These are phyloP conservation scores for Trichomonascaceae sp. DNA, from an alignment of 1,139 yeast genomes.

Conservation along the genomic window DNA sequence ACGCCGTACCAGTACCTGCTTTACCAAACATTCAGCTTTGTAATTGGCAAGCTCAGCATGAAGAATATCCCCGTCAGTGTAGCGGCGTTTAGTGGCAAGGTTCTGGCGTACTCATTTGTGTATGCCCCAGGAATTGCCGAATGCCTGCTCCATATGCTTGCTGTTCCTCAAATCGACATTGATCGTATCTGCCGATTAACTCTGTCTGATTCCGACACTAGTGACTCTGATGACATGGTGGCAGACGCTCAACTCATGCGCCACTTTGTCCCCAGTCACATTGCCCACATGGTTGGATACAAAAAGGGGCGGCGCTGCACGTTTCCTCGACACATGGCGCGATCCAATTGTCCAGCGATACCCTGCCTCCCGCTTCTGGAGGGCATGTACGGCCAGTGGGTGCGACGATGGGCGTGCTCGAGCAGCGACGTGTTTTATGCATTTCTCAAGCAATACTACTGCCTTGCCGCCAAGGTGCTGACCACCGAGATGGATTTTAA, in stretches of 20 bases:
- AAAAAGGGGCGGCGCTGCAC: background rate
- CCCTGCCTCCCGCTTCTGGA: constrained; percentile 3
- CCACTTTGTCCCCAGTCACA: background rate
- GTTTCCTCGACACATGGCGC: background rate
- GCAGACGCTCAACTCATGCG: background rate
- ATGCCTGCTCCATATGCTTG: constrained; percentile 48
- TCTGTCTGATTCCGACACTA: background rate
- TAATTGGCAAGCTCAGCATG: constrained; percentile 38
- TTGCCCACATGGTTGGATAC: background rate
- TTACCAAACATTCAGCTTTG: constrained; percentile 42
- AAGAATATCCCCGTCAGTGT: constrained; percentile 46
- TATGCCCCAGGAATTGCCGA: constrained; percentile 48
- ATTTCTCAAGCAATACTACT: constrained; percentile 58
- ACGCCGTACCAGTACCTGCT: constrained; percentile 22
- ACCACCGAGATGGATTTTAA: constrained; percentile 15
- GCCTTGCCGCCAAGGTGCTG: too few relatives aligned
- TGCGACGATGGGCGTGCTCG: constrained; percentile 44
- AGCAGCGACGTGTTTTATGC: constrained; percentile 51
- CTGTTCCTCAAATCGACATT: constrained; percentile 31
- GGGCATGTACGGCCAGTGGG: constrained; percentile 61
- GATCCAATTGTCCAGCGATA: background rate
- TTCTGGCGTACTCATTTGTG: constrained; percentile 55
- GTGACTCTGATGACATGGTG: background rate
- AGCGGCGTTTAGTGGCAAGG: constrained; percentile 70
- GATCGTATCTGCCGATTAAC: constrained; percentile 18